Percentiles rank a stretch among this genome's conserved stretches.
These are phyloP conservation scores for Acacia concinna DNA, from an alignment of 331 rosid genomes.

Conservation along the genomic window DNA sequence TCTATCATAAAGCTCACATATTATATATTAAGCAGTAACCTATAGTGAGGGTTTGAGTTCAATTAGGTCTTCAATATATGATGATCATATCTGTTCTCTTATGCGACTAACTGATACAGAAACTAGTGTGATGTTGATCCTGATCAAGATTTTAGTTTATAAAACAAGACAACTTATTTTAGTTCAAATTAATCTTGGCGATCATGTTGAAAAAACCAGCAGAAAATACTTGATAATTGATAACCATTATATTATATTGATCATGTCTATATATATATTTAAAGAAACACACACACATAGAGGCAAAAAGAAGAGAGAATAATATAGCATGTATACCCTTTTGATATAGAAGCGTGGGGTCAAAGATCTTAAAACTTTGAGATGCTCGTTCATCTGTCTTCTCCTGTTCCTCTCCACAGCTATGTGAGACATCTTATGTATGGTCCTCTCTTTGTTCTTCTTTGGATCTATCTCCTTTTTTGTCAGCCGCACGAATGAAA, in stretches of 20 bases:
- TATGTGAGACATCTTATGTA: slow-evolving; percentile 69
- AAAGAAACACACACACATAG: too few species aligned
- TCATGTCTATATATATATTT: not conserved
- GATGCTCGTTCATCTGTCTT: slow-evolving; percentile 94
- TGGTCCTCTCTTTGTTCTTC: not conserved
- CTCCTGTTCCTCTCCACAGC: slow-evolving; percentile 96
- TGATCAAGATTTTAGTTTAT: not conserved
- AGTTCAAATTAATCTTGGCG: not conserved
- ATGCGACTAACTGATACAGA: not conserved
- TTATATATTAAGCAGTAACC: not conserved
- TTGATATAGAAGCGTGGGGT: slow-evolving; percentile 94
- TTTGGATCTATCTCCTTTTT: not conserved
- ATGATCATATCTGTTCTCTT: not conserved
- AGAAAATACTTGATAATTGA: not conserved
- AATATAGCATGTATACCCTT: slow-evolving; percentile 54
- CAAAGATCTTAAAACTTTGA: slow-evolving; percentile 78
- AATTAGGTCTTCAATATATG: not conserved
- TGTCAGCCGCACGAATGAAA: not conserved
- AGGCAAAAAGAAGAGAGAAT: not conserved
- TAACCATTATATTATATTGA: too few species aligned
- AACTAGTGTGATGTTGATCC: not conserved
- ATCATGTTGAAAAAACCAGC: too few species aligned
- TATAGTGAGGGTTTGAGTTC: not conserved
- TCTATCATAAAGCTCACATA: not conserved
- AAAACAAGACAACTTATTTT: not conserved